These are phyloP conservation scores for Fusarium heterosporum DNA, from an alignment of 2,329 filamentous ascomycete species.

Conservation along the genomic window DNA sequence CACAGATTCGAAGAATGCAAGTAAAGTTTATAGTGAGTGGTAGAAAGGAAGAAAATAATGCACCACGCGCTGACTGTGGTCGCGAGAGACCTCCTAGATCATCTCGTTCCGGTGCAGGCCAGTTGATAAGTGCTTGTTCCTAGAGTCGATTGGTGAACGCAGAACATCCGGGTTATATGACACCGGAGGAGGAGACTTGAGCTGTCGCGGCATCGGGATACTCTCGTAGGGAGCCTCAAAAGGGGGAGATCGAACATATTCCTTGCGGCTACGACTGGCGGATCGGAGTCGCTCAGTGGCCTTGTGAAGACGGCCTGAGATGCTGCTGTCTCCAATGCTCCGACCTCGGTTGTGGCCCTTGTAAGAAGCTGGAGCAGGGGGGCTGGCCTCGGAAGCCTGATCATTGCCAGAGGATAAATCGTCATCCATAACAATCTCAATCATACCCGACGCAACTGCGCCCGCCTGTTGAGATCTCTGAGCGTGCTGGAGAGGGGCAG, in stretches of 20 bases:
- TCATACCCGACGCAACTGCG: conserved; percentile 65
- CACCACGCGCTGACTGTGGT: conserved; percentile 7
- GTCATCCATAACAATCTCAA: conserved; percentile 75
- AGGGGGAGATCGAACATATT: conserved; percentile 45
- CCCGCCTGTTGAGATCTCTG: conserved; percentile 58
- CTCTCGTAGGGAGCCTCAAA: conserved; percentile 58
- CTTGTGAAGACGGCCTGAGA: conserved; percentile 66
- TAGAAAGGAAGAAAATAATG: conserved; percentile 32
- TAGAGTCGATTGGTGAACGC: conserved; percentile 50
- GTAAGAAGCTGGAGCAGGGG: conserved; percentile 52
- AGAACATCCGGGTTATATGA: conserved; percentile 54
- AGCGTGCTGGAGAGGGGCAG: conserved; percentile 65
- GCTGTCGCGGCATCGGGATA: conserved; percentile 48
- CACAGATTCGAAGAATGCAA: conserved; percentile 46
- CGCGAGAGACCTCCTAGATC: conserved; percentile 57
- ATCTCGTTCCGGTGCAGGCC: conserved; percentile 67
- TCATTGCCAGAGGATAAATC: conserved; percentile 55
- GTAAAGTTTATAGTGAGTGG: conserved; percentile 36
- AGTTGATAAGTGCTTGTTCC: conserved; percentile 59
- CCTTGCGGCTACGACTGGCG: conserved; percentile 67
- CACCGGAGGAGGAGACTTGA: conserved; percentile 53
- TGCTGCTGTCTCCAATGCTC: conserved; percentile 64
- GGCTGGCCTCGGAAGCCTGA: conserved; percentile 39
- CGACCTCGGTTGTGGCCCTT: conserved; percentile 68
- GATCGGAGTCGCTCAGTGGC: conserved; percentile 71